Percentiles rank a stretch among this genome's conserved stretches.
Conservation (phyloP, 2,329 filamentous ascomycete genomes). For the Aspergillus transmontanensis region DNA sequence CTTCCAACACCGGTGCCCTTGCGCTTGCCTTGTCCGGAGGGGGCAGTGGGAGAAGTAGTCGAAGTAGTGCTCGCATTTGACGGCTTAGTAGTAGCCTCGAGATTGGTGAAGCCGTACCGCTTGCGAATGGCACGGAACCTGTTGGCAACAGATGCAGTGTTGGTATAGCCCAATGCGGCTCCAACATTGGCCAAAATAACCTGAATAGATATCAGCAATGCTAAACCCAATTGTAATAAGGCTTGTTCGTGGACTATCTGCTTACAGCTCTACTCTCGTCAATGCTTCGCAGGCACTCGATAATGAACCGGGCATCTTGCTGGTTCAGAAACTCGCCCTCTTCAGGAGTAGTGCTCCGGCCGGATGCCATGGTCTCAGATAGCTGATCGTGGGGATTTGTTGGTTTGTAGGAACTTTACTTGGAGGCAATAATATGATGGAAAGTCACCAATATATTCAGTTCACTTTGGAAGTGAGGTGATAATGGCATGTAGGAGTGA, state of each 20-base stretch:
- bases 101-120: slow-evolving; percentile 23
- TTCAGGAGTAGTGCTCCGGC: not conserved
- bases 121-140: slow-evolving; percentile 30
- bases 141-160: slow-evolving; percentile 30
- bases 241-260: not conserved
- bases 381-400: not conserved
- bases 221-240: not conserved
- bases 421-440: not conserved
- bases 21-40: not conserved
- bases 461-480: not conserved
- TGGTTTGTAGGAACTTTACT: not conserved
- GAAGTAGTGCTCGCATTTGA: not conserved
- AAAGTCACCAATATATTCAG: not conserved
- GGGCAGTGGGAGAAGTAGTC: not conserved
- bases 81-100: slow-evolving; percentile 7
- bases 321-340: slow-evolving; percentile 6
- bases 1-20: not conserved
- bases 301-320: slow-evolving; percentile 25
- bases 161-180: slow-evolving; percentile 28
- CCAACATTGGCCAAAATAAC: slow-evolving; percentile 31
- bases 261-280: slow-evolving; percentile 20
- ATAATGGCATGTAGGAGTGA: not conserved
- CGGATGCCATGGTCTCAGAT: slow-evolving; percentile 7
- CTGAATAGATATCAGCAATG: slow-evolving; percentile 16
- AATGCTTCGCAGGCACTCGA: slow-evolving; percentile 30